phyloP scores from a whole-genome alignment of 371 early-diverging fungal genomes.

The Zancudomyces culisetae region DNA sequence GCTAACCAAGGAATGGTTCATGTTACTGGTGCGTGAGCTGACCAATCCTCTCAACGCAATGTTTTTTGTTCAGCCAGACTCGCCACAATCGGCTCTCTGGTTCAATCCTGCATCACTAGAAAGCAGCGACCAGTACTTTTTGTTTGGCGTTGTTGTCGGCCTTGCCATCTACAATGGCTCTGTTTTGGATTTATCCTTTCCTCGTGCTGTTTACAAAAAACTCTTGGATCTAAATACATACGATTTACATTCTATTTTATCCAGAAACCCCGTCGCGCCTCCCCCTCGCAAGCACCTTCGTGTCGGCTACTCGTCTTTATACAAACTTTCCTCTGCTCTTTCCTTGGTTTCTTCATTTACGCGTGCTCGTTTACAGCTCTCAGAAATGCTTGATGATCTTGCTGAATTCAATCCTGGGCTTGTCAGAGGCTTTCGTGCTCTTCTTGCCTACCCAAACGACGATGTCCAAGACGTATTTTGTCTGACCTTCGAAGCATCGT shows the following conservation, averaged over 20 bases:
- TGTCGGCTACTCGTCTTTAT: not conserved
- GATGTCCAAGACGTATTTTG: conserved; percentile 73
- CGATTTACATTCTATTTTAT: not conserved
- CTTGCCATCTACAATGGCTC: conserved; percentile 85
- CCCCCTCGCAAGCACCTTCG: not conserved
- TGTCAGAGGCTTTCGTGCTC: conserved; percentile 59
- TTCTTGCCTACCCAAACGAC: conserved; percentile 59
- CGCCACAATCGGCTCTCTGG: conserved; percentile 69
- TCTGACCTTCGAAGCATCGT: conserved; percentile 58
- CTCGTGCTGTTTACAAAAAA: conserved; percentile 84
- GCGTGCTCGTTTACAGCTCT: conserved; percentile 19
- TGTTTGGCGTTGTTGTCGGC: conserved; percentile 84
- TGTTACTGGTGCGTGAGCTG: conserved; percentile 69
- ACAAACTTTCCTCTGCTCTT: not conserved
- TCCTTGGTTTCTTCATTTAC: conserved; percentile 18
- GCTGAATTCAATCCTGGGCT: conserved; percentile 29
- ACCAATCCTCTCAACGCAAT: conserved; percentile 78
- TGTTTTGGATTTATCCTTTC: conserved; percentile 76
- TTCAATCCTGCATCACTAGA: conserved; percentile 78
- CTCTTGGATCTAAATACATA: conserved; percentile 29
- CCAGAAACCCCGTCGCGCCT: not conserved
- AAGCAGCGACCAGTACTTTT: conserved; percentile 68
- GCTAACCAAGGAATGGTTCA: conserved; percentile 87
- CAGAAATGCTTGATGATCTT: conserved; percentile 22
- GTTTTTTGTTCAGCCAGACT: conserved; percentile 22